Evolutionary conservation across 352 stramenopile species (phyloP).

Genomic region (Phytophthora megakarya): DNA sequence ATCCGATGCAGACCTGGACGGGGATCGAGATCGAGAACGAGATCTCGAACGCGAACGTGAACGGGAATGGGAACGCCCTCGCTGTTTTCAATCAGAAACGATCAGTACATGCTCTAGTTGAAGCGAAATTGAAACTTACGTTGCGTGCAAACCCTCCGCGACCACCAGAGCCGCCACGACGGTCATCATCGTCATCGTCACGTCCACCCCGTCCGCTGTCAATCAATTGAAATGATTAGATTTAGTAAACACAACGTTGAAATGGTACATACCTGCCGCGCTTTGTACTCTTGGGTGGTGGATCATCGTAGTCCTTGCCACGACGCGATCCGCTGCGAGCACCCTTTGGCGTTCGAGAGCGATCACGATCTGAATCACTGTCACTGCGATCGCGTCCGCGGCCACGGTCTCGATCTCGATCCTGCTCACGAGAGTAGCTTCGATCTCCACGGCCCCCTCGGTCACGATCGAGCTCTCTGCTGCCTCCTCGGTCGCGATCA

Average conservation of each 20-base stretch:
- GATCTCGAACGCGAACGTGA: conserved; percentile 55
- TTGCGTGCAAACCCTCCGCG: conserved; percentile 38
- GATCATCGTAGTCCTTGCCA: conserved; percentile 53
- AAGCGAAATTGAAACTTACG: conserved; percentile 32
- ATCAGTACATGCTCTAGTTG: conserved; percentile 6
- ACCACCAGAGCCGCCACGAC: conserved; percentile 26
- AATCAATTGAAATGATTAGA: conserved; percentile 5
- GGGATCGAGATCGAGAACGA: conserved; percentile 55
- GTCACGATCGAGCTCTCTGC: conserved; percentile 38
- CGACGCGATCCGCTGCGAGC: conserved; percentile 21
- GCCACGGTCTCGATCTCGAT: conserved; percentile 35
- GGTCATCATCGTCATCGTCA: conserved; percentile 68
- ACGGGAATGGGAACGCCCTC: conserved; percentile 46
- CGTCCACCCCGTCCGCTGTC: conserved; percentile 36
- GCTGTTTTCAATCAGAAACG: conserved; percentile 8
- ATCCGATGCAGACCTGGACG: conserved; percentile 63
- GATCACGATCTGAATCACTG: conserved; percentile 39
- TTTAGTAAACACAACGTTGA: not conserved
- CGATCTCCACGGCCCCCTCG: conserved; percentile 44
- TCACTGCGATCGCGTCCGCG: conserved; percentile 27
- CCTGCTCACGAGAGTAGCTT: conserved; percentile 41
- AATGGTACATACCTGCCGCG: conserved; percentile 26
- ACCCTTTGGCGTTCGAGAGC: conserved; percentile 35
- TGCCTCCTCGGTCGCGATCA: conserved; percentile 27
- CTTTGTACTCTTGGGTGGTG: conserved; percentile 37